phyloP scores from a whole-genome alignment of 2,329 filamentous ascomycete genomes.

The Saccharata proteae region DNA sequence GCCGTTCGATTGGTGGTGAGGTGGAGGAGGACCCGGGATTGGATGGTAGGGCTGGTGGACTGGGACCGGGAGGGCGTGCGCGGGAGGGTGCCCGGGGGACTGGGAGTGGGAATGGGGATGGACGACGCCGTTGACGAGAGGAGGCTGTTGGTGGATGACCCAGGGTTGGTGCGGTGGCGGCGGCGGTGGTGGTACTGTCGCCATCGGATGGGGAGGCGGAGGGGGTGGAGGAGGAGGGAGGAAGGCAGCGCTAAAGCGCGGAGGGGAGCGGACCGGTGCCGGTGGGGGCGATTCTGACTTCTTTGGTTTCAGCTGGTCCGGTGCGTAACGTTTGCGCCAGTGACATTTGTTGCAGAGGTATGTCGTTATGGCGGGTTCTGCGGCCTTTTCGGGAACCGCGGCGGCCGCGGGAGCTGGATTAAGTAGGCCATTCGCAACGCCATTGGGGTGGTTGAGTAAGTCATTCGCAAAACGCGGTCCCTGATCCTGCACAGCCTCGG shows the following conservation, averaged over 20 bases:
- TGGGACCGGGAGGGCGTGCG: slow-evolving; percentile 10
- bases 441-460: too few species aligned
- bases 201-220: slow-evolving; percentile 15
- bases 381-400: slow-evolving; percentile 10
- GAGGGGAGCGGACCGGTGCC: slow-evolving; percentile 13
- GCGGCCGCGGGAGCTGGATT: slow-evolving; percentile 16
- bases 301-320: slow-evolving; percentile 16
- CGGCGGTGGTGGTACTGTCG: slow-evolving; percentile 7
- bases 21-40: slow-evolving; percentile 14
- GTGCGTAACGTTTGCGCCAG: slow-evolving; percentile 30
- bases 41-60: slow-evolving; percentile 20
- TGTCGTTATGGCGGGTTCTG: slow-evolving; percentile 11
- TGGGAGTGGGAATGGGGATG: slow-evolving; percentile 16
- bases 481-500: slow-evolving; percentile 20
- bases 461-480: slow-evolving; percentile 13
- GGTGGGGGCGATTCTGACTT: slow-evolving; percentile 17
- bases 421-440: too few species aligned
- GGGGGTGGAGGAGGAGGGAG: slow-evolving; percentile 14
- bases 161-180: slow-evolving; percentile 17
- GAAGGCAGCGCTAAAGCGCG: slow-evolving; percentile 24
- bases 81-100: slow-evolving; percentile 14
- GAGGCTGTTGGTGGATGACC: slow-evolving; percentile 12
- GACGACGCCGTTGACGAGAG: slow-evolving; percentile 20
- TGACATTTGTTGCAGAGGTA: slow-evolving; percentile 39
- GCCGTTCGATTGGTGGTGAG: slow-evolving; percentile 19